phyloP scores from a whole-genome alignment of 2,329 filamentous ascomycete genomes.

The Magnaporthales sp. region DNA sequence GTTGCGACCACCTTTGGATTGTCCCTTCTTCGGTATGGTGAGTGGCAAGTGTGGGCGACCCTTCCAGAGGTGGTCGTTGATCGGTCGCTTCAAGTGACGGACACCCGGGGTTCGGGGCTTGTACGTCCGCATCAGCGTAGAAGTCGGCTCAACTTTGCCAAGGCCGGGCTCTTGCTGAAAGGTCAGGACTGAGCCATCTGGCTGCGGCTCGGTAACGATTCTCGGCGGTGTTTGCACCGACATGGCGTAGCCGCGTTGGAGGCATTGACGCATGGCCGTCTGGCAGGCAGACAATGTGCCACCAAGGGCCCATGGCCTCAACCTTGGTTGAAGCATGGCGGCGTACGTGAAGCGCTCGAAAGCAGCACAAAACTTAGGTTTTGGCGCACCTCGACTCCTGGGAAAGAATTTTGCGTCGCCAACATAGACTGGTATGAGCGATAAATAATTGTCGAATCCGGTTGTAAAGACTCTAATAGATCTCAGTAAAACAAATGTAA shows the following conservation, averaged over 20 bases:
- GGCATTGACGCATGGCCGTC: constrained; percentile 6
- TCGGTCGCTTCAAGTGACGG: constrained; percentile 80
- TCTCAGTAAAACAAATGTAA: not conserved
- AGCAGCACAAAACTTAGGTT: not conserved
- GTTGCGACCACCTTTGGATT: constrained; percentile 88
- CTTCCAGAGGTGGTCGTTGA: constrained; percentile 97
- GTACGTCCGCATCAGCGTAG: constrained; percentile 65
- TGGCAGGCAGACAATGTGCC: constrained; percentile 9
- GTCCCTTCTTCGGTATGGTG: constrained; percentile 88
- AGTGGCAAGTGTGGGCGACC: constrained; percentile 74
- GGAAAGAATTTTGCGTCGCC: not conserved
- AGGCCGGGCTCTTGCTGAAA: not conserved
- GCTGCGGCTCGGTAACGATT: not conserved
- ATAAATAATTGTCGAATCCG: not conserved
- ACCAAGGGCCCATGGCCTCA: constrained; percentile 36
- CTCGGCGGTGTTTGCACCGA: constrained; percentile 7
- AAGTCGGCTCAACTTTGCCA: constrained; percentile 20
- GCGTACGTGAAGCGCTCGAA: not conserved
- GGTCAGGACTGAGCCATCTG: constrained; percentile 10
- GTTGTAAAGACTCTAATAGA: not conserved
- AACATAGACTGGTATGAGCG: not conserved
- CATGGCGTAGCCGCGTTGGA: constrained; percentile 14
- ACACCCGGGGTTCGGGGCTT: constrained; percentile 89
- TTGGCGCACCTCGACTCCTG: not conserved
- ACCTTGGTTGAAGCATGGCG: constrained; percentile 58